Evolutionary conservation across 164 flowering plant species (phyloP).

Genomic region (Protea cynaroides): DNA sequence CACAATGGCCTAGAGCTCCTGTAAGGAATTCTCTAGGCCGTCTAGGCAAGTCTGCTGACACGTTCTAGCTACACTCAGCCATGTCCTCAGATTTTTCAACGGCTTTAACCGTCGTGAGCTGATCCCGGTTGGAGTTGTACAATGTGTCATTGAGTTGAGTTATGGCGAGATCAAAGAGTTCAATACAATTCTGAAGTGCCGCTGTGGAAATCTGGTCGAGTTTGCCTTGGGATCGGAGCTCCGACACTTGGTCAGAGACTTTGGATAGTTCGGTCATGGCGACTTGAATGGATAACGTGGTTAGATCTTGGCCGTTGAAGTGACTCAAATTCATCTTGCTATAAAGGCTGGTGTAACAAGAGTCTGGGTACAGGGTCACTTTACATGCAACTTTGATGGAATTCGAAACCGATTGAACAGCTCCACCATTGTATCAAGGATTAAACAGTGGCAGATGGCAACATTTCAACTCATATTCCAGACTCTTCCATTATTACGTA

Average conservation of each 20-base stretch:
- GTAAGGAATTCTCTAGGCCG: constrained; percentile 28
- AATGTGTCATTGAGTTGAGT: constrained; percentile 45
- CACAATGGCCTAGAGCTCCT: neutral
- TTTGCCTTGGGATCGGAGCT: neutral
- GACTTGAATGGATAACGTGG: constrained; percentile 36
- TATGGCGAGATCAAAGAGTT: constrained; percentile 36
- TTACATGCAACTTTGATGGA: constrained; percentile 53
- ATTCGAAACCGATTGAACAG: constrained; percentile 9
- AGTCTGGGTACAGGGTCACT: constrained; percentile 43
- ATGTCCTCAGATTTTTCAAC: constrained; percentile 49
- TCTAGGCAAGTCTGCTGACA: constrained; percentile 66
- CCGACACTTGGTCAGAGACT: neutral
- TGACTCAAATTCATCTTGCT: constrained; percentile 15
- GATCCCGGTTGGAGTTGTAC: neutral
- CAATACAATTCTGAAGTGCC: constrained; percentile 40
- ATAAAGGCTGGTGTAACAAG: constrained; percentile 42
- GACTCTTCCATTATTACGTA: too few species aligned
- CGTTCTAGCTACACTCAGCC: constrained; percentile 68
- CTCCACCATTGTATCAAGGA: neutral
- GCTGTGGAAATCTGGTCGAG: constrained; percentile 12
- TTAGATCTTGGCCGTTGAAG: constrained; percentile 34
- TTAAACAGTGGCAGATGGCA: too few species aligned
- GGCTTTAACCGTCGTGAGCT: constrained; percentile 10
- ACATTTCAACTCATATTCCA: too few species aligned
- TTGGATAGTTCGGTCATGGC: constrained; percentile 27